Base-by-base conservation (phyloP, 257 asterid genomes). In the Cruciata laevipes region DNA sequence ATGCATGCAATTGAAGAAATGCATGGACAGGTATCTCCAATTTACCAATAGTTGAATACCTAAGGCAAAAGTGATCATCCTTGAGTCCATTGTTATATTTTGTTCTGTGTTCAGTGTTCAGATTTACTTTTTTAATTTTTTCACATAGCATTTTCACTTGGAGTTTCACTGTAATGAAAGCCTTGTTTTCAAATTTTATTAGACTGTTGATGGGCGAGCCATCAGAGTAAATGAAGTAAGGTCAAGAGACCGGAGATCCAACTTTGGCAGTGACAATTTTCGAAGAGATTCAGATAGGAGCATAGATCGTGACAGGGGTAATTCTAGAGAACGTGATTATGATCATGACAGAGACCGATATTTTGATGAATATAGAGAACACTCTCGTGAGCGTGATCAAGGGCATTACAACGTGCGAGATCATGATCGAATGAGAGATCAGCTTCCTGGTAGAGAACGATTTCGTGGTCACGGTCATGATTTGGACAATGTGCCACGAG, bases 151-250 rank as follows among this genome's bases (percentile, higher is more conserved):
- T 57, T 30, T 24, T 42, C 37, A 14, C 47, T 30, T 51, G 17
- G 55, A 32, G 44, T 44, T 44, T 62, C 23, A 9, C 13, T 18
- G 20, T 30, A 27, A 18, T 51, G 52, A 61, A 65, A 47, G 55
- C 73, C 74, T 52, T 76, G 44, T 38, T 49, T 42, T 62, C 47
- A 55, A 49, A 64, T 70, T 81, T 47, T 35, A 62, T 71, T 84
- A 88, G 97, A 82, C 81, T 68, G 76, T 91, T 74, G 83, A 85
- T 68, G 96, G 98, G 63, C 84, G 89, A 69, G 78, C 69, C 69
- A 76, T 89, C 59, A 83, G 74, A 83, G 98, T 91, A 71, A 89
- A 85, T 79, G 91, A 84, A 57, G 96, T 87, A 74, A 83, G 73
- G 78, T 81, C 81, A 65, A 85, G 90, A 72, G 85, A 81, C 4